phyloP scores from a whole-genome alignment of 1,284 basidiomycete genomes.

The Garcileccinum viscosum region DNA sequence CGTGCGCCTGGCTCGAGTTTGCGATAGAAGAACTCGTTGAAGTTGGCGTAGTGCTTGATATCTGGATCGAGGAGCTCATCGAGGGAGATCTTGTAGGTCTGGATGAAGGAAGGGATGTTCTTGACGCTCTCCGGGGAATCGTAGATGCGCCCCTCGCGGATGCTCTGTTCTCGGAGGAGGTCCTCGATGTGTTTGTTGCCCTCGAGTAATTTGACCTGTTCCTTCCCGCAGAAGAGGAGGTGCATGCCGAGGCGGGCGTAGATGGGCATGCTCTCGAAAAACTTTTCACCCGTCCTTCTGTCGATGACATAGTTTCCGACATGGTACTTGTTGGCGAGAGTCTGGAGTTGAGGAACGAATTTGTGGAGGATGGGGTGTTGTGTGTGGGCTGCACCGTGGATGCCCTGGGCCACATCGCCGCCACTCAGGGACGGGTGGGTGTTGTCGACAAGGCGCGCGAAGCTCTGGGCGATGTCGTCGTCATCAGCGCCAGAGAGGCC shows the following conservation, averaged over 20 bases:
- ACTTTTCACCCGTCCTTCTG: slow-evolving; percentile 62
- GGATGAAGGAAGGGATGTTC: slow-evolving; percentile 75
- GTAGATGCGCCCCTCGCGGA: slow-evolving; percentile 68
- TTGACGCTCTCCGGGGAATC: slow-evolving; percentile 57
- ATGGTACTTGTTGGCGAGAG: slow-evolving; percentile 57
- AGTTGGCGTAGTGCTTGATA: slow-evolving; percentile 65
- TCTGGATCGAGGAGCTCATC: slow-evolving; percentile 74
- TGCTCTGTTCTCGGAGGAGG: slow-evolving; percentile 68
- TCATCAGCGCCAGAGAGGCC: slow-evolving; percentile 28
- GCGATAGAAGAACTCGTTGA: slow-evolving; percentile 85
- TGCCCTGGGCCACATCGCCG: slow-evolving; percentile 47
- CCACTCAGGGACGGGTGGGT: slow-evolving; percentile 37
- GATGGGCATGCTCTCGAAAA: slow-evolving; percentile 62
- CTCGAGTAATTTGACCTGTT: slow-evolving; percentile 67
- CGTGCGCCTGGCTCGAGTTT: slow-evolving; percentile 70
- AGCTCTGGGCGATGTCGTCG: slow-evolving; percentile 44
- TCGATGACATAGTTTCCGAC: slow-evolving; percentile 73
- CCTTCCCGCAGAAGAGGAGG: no score
- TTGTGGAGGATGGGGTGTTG: no score
- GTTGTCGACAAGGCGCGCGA: slow-evolving; percentile 50
- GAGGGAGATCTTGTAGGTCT: slow-evolving; percentile 70
- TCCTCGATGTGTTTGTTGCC: slow-evolving; percentile 54
- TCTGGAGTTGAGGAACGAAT: not conserved
- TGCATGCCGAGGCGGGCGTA: slow-evolving; percentile 68
- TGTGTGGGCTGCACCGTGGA: slow-evolving; percentile 49